These are phyloP conservation scores for Podaxis sp. DNA, from an alignment of 768 basidiomycete species.

Conservation along the genomic window DNA sequence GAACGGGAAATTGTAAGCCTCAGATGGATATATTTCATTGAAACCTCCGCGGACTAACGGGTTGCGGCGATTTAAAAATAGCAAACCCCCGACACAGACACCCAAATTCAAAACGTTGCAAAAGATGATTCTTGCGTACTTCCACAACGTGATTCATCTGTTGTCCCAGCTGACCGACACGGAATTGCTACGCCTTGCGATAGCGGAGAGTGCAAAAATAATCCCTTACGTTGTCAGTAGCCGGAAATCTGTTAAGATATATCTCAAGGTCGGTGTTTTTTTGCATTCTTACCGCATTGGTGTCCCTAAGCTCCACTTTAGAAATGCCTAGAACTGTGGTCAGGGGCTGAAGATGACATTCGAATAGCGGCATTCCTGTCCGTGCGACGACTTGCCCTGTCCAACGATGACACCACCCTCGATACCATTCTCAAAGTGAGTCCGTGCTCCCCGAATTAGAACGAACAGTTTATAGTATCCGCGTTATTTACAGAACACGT, in stretches of 20 bases:
- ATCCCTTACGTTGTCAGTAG: slow-evolving; percentile 85
- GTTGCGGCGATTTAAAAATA: slow-evolving; percentile 27
- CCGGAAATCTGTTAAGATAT: slow-evolving; percentile 80
- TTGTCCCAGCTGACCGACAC: slow-evolving; percentile 72
- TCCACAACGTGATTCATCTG: slow-evolving; percentile 81
- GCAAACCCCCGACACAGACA: slow-evolving; percentile 83
- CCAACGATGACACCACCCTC: slow-evolving; percentile 74
- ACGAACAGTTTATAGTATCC: not conserved
- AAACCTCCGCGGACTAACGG: slow-evolving; percentile 1
- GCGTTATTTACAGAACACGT: slow-evolving; percentile 66
- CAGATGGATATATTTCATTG: not conserved
- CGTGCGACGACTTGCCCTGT: slow-evolving; percentile 74
- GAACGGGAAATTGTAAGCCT: slow-evolving; percentile 82
- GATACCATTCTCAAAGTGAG: slow-evolving; percentile 84
- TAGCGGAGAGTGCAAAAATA: slow-evolving; percentile 85
- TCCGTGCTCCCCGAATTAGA: not conserved
- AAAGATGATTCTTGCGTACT: slow-evolving; percentile 85
- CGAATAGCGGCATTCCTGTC: slow-evolving; percentile 87
- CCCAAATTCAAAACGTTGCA: slow-evolving; percentile 81
- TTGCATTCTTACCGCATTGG: not conserved
- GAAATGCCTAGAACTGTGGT: slow-evolving; percentile 87
- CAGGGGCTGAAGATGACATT: slow-evolving; percentile 71
- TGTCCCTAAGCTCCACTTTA: slow-evolving; percentile 26
- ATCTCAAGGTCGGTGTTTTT: slow-evolving; percentile 66
- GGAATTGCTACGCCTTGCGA: slow-evolving; percentile 63